These are phyloP conservation scores for Triticum turgidum DNA, from an alignment of 176 grass and related monocot genomes.

Conservation along the genomic window DNA sequence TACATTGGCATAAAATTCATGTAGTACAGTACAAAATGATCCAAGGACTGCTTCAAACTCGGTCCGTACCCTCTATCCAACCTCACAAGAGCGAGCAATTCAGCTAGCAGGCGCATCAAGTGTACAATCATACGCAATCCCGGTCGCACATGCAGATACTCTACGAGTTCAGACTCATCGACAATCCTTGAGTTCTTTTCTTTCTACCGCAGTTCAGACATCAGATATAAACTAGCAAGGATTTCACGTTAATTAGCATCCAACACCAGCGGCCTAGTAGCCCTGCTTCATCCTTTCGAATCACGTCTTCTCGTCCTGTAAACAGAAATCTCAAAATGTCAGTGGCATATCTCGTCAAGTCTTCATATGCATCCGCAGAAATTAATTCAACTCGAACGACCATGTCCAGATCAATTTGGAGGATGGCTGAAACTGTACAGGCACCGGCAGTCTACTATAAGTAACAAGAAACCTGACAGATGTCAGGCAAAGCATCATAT, in stretches of 20 bases:
- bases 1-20: too few relatives aligned
- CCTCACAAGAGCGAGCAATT: too few relatives aligned
- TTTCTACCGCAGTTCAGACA: neutral
- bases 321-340: neutral
- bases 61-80: too few relatives aligned
- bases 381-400: neutral
- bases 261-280: slow-evolving; percentile 15
- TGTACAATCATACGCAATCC: neutral
- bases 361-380: neutral
- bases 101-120: neutral
- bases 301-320: slow-evolving; percentile 46
- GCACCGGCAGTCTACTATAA: too few relatives aligned
- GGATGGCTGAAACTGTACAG: neutral
- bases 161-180: neutral
- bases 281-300: slow-evolving; percentile 34
- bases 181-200: neutral
- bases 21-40: too few relatives aligned
- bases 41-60: too few relatives aligned
- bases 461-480: too few relatives aligned
- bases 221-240: neutral
- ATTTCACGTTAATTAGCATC: neutral
- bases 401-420: neutral
- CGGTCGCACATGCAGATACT: neutral
- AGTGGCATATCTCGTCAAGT: neutral
- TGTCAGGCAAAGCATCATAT: too few relatives aligned